Conservation (phyloP, 371 early-diverging fungal species). For the Rhizopus microsporus region DNA sequence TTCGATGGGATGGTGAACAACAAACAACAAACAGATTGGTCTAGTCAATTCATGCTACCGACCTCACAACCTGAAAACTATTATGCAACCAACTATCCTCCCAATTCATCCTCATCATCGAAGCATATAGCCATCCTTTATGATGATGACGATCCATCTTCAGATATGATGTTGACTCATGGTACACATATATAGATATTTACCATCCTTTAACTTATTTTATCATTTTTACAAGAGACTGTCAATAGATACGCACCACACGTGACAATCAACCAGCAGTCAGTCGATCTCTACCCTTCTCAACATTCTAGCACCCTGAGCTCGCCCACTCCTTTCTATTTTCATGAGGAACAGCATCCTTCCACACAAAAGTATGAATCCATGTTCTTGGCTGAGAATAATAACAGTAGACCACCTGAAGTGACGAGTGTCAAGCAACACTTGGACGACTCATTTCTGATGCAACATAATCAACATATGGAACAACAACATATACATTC, state of each 20-base stretch:
- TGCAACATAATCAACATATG: not conserved
- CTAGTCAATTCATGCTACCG: not conserved
- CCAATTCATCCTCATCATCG: not conserved
- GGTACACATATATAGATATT: too few relatives aligned
- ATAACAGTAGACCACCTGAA: not conserved
- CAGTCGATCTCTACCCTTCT: too few relatives aligned
- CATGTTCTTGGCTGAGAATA: not conserved
- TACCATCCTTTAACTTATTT: too few relatives aligned
- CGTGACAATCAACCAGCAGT: too few relatives aligned
- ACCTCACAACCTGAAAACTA: not conserved
- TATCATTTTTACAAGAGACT: too few relatives aligned
- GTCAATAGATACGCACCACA: too few relatives aligned
- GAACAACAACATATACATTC: not conserved
- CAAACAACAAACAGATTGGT: not conserved
- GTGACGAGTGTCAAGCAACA: not conserved
- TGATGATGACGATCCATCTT: not conserved
- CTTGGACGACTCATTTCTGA: not conserved
- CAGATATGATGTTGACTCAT: not conserved
- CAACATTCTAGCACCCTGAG: not conserved
- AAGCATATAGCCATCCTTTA: not conserved
- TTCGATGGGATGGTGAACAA: conserved; percentile 3
- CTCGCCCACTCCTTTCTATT: not conserved
- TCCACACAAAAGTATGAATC: not conserved
- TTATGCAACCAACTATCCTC: not conserved
- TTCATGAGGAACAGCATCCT: not conserved